Base-by-base conservation (phyloP, 768 basidiomycete genomes). In the Mycena epipterygia region DNA sequence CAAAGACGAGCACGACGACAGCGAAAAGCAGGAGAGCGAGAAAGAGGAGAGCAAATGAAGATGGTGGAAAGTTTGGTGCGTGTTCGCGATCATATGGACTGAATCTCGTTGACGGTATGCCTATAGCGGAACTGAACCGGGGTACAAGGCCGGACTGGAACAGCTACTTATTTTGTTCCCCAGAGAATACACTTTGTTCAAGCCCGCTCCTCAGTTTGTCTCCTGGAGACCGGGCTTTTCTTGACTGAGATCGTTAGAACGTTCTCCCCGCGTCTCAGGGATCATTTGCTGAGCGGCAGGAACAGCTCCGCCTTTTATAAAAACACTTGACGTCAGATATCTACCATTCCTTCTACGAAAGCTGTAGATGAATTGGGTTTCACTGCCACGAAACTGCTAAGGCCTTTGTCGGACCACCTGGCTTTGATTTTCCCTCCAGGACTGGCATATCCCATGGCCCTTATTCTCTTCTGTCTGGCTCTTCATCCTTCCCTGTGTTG, bases 1-100 rank as follows among this genome's bases (percentile, higher is more conserved):
- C 12, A 68, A 68, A 32, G 67, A 62, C 21, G 60, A 53, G 41
- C 60, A 61, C 23, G 53, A 58, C 39, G 48, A 64, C 30, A 32
- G 35, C 32, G n/a, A n/a, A n/a, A n/a, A 49, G 35, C 58, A 58
- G 41, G 48, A 61, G 32, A n/a, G 32, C 41, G 55, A 58, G 48
- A 41, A 55, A 29, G 51, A 60, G 49, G 49, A 62, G 42, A 68
- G 57, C 60, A 69, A 57, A 57, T 55, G 42, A 69, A 56, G 27
- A 19, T 16, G n/a, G 30, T 56, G 27, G 14, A 37, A 59, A 42
- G 29, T 53, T 27, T 19, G 51, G 67, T 61, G 41, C 23, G 67
- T 56, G 52, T n/a, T 32, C 8, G 37, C 27, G 32, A 39, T 30
- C 29, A 11, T 53, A n/a, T 21, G 9, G 5, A n/a, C 12, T 2